Evolutionary conservation across 2,329 filamentous ascomycete genomes (phyloP).

Genomic region (Botrytis fragariae): DNA sequence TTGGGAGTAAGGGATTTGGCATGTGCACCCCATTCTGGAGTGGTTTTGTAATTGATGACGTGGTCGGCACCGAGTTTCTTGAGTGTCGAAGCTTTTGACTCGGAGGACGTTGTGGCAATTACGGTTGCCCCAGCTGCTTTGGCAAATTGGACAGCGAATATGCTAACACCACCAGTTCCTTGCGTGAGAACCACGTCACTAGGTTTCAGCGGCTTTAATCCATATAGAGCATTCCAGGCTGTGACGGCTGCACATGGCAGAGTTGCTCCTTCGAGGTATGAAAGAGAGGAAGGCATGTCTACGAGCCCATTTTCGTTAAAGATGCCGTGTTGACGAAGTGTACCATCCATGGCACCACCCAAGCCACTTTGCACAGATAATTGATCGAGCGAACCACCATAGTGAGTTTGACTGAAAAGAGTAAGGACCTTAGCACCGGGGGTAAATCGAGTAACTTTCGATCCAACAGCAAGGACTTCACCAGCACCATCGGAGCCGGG

Average conservation of each 20-base stretch:
- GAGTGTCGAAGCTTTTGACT: slow-evolving; percentile 40
- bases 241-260: slow-evolving; percentile 53
- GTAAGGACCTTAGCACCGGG: slow-evolving; percentile 59
- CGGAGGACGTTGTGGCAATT: slow-evolving; percentile 44
- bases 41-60: slow-evolving; percentile 46
- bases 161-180: slow-evolving; percentile 45
- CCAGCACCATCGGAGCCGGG: slow-evolving; percentile 45
- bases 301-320: slow-evolving; percentile 60
- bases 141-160: slow-evolving; percentile 43
- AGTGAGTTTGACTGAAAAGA: slow-evolving; percentile 52
- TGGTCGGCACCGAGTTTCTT: slow-evolving; percentile 44
- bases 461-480: slow-evolving; percentile 50
- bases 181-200: slow-evolving; percentile 44
- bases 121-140: slow-evolving; percentile 43
- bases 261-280: slow-evolving; percentile 48
- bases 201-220: slow-evolving; percentile 41
- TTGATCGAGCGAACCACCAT: slow-evolving; percentile 30
- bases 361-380: slow-evolving; percentile 47
- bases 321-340: slow-evolving; percentile 49
- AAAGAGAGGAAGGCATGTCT: slow-evolving; percentile 50
- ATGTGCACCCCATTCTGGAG: slow-evolving; percentile 42
- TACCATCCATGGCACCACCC: slow-evolving; percentile 52
- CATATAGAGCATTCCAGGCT: slow-evolving; percentile 58
- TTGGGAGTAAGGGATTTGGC: slow-evolving; percentile 41
- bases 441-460: slow-evolving; percentile 55